Conservation (phyloP, 1,139 yeast species). For the Nadsonia starkeyi-henricii region DNA sequence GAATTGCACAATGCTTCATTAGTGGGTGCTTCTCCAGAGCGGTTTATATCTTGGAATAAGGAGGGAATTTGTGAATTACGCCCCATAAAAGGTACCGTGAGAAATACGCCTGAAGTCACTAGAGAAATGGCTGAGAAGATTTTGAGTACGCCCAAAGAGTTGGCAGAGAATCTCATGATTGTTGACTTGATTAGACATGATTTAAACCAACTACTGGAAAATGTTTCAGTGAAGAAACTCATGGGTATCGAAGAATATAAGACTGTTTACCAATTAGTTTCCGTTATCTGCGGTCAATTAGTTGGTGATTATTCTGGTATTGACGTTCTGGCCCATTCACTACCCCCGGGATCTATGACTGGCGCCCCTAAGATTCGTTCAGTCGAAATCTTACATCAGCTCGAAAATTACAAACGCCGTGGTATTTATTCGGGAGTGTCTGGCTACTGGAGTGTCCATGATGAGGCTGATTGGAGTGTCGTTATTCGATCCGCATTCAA, state of each 20-base stretch:
- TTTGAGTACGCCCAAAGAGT: constrained; percentile 76
- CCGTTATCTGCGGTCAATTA: constrained; percentile 65
- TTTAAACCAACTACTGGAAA: constrained; percentile 50
- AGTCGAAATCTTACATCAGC: constrained; percentile 58
- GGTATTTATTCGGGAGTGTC: constrained; percentile 91
- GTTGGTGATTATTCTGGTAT: constrained; percentile 43
- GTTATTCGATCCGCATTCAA: constrained; percentile 73
- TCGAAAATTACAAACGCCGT: constrained; percentile 41
- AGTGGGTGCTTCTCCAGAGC: constrained; percentile 86
- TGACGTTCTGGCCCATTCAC: constrained; percentile 60
- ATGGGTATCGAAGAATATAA: constrained; percentile 90
- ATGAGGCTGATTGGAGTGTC: constrained; percentile 92
- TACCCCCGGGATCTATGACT: constrained; percentile 99
- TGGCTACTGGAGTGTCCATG: constrained; percentile 89
- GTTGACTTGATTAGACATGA: constrained; percentile 93
- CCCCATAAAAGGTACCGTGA: constrained; percentile 94
- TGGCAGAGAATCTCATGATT: constrained; percentile 94
- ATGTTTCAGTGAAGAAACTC: constrained; percentile 59
- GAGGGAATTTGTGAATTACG: constrained; percentile 53
- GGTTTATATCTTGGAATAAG: constrained; percentile 70
- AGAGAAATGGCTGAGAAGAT: constrained; percentile 47
- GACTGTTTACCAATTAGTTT: constrained; percentile 82
- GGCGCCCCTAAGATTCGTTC: constrained; percentile 97
- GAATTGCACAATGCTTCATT: constrained; percentile 57
- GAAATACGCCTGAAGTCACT: constrained; percentile 33